Percentiles rank a stretch among this genome's conserved stretches.
phyloP scores from a whole-genome alignment of 2,329 filamentous ascomycete genomes.

The Blastomyces gilchristii region DNA sequence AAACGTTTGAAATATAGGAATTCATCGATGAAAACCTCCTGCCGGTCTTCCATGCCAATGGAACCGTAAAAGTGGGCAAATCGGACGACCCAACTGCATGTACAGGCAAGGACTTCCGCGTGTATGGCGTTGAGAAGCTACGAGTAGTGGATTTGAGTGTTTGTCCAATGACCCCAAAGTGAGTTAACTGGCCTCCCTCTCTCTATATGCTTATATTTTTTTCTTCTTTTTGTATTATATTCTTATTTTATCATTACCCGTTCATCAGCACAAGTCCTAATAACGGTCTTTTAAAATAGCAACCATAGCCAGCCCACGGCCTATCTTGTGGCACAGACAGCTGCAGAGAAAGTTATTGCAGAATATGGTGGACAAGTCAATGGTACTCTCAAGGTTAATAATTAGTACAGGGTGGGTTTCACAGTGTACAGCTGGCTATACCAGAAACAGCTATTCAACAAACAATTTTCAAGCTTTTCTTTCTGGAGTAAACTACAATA shows the following conservation, averaged over 20 bases:
- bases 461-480: too few species aligned
- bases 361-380: neutral
- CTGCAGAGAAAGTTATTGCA: conserved; percentile 32
- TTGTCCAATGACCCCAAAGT: conserved; percentile 11
- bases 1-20: neutral
- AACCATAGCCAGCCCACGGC: conserved; percentile 41
- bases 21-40: neutral
- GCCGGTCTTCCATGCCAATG: conserved; percentile 9
- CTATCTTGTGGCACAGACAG: conserved; percentile 40
- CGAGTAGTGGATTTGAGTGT: conserved; percentile 11
- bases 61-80: conserved; percentile 12
- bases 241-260: too few species aligned
- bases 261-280: neutral
- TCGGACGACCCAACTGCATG: conserved; percentile 10
- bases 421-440: neutral
- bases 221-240: neutral
- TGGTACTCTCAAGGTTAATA: neutral
- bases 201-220: neutral
- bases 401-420: neutral
- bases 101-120: conserved; percentile 7
- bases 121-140: conserved; percentile 11
- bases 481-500: too few species aligned
- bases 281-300: conserved; percentile 17
- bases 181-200: neutral
- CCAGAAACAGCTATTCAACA: too few species aligned